Evolutionary conservation across 768 basidiomycete species (phyloP).

Genomic region (Trichaptum fuscoviolaceum): DNA sequence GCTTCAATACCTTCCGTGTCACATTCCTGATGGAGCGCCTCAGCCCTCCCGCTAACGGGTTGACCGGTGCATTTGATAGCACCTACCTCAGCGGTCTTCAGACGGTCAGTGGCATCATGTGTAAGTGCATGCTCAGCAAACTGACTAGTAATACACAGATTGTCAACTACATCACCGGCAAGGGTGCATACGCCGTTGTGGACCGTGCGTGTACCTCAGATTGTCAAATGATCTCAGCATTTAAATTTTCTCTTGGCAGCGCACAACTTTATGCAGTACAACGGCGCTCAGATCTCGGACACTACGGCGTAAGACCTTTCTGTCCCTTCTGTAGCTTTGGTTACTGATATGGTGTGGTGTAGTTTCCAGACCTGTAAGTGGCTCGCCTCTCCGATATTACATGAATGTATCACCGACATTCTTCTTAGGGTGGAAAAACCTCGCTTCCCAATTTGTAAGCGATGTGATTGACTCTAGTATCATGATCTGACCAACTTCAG

Average conservation of each 20-base stretch:
- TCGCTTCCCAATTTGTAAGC: conserved; percentile 50
- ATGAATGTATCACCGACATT: conserved; percentile 1
- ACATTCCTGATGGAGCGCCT: conserved; percentile 57
- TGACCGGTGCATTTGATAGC: conserved; percentile 48
- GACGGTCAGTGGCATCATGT: conserved; percentile 27
- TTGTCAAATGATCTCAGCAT: not conserved
- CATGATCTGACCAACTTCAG: conserved; percentile 12
- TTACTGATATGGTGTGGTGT: not conserved
- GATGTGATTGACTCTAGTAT: not conserved
- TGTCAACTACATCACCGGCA: conserved; percentile 54
- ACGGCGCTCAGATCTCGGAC: conserved; percentile 44
- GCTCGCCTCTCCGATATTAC: conserved; percentile 6
- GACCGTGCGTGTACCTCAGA: conserved; percentile 37
- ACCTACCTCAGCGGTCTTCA: conserved; percentile 49
- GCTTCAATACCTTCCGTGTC: conserved; percentile 60
- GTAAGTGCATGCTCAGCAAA: not conserved
- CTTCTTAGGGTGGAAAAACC: conserved; percentile 48
- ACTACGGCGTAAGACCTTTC: conserved; percentile 32
- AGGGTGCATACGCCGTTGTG: conserved; percentile 51
- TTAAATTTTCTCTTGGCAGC: conserved; percentile 27
- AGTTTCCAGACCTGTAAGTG: conserved; percentile 48
- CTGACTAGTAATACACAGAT: conserved; percentile 27
- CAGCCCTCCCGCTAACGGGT: conserved; percentile 44
- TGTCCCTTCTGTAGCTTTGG: not conserved
- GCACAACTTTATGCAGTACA: conserved; percentile 61